Base-by-base conservation (phyloP, 768 basidiomycete species). In the Pluteus cervinus region DNA sequence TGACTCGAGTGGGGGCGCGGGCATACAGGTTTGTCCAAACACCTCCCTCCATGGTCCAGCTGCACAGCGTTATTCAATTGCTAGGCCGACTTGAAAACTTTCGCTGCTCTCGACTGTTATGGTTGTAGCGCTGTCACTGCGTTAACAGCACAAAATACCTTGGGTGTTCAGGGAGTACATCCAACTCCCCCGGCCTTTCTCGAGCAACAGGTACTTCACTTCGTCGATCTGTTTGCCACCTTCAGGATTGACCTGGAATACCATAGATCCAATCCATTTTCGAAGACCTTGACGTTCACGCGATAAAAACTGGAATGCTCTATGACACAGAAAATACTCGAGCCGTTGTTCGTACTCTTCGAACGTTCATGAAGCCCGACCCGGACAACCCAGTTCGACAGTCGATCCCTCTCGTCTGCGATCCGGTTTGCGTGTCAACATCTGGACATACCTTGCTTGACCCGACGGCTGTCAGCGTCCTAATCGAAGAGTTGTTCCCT, bases 231-330 rank as follows among this genome's bases (percentile, higher is more conserved):
- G 28, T 8, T 37, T 23, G 26, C 9, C 26, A 28, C 10, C 24
- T 36, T 7, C 20, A 40, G 23, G 24, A 36, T 23, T 29, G 16
- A 10, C 35, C 16, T 10, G 11, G 20, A 6, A 25, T 23, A 22
- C n/a, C 16, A 3, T 49, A 92, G 88, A 69, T 94, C 14, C 55
- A 53, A 7, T 77, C 79, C 0, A 73, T 96, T 3, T 53, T 93
- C 18, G 67, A 70, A 9, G 92, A 96, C 52, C 71, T 88, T 24
- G 59, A 76, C 4, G 63, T 88, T 8, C 60, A 68, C 25, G 83
- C 79, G 2, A 75, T 96, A 47, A 97, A 97, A 60, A 86, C 85
- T 0, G 92, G 93, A 9, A 94, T 96, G 93, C 69, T 97, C 1
- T 81, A 71, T 49, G 74, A 82, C 41, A 64, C 71, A 0, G 66